Conservation (phyloP, 257 asterid genomes). For the Jacaranda mimosifolia region DNA sequence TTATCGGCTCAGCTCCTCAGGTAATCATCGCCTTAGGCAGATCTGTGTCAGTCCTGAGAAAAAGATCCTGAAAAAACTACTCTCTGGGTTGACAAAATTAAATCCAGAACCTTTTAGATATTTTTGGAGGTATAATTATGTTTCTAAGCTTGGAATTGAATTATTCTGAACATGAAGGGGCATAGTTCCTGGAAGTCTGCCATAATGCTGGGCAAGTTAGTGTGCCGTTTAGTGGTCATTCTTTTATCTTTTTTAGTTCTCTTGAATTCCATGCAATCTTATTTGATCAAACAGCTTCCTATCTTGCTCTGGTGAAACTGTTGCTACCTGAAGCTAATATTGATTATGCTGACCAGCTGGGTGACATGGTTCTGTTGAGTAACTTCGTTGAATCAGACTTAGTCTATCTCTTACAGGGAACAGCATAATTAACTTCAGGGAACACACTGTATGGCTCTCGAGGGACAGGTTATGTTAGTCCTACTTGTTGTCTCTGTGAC, state of each 20-base stretch:
- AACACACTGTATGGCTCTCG: slow-evolving; percentile 8
- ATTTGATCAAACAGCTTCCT: slow-evolving; percentile 8
- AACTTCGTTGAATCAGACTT: not conserved
- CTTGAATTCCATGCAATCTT: slow-evolving; percentile 4
- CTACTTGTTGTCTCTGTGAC: not conserved
- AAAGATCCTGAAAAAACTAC: slow-evolving; percentile 3
- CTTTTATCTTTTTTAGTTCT: not conserved
- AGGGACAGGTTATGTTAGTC: slow-evolving; percentile 8
- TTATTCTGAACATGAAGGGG: not conserved
- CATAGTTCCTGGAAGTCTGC: not conserved
- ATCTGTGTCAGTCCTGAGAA: slow-evolving; percentile 19
- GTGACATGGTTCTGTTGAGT: slow-evolving; percentile 14
- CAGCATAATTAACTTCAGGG: not conserved
- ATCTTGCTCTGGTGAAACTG: slow-evolving; percentile 15
- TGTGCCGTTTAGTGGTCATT: not conserved
- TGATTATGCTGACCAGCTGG: slow-evolving; percentile 7
- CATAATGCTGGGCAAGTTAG: not conserved
- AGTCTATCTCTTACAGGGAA: not conserved
- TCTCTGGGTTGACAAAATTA: not conserved
- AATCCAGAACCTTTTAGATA: not conserved
- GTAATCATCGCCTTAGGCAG: not conserved
- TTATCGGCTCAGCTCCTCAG: not conserved
- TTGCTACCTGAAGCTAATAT: slow-evolving; percentile 5
- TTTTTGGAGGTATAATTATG: slow-evolving; percentile 11
- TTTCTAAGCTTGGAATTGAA: not conserved